A percentile compares a stretch with the other conserved stretches of the same genome.
These are phyloP conservation scores for Hyaloraphidium curvatum DNA, from an alignment of 192 early-diverging fungal species.

Conservation along the genomic window DNA sequence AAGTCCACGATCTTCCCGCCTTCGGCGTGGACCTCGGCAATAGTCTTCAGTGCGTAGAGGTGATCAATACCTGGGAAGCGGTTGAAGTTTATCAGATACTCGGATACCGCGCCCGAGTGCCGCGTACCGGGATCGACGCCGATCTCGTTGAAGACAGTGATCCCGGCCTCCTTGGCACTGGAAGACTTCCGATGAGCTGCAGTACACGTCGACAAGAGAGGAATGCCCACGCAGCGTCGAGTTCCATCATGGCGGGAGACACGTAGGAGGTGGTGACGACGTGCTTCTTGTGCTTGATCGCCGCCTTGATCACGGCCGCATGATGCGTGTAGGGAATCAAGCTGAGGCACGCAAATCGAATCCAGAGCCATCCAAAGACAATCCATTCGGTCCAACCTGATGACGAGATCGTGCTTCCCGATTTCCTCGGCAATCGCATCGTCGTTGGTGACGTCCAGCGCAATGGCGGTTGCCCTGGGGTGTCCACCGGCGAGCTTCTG, in stretches of 20 bases:
- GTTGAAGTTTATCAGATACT: neutral
- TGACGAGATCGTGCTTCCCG: slow-evolving; percentile 70
- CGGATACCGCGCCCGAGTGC: slow-evolving; percentile 24
- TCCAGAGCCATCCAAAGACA: neutral
- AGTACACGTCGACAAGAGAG: neutral
- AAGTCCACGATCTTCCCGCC: slow-evolving; percentile 74
- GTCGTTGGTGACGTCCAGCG: slow-evolving; percentile 65
- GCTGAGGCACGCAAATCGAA: slow-evolving; percentile 13
- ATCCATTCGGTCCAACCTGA: slow-evolving; percentile 27
- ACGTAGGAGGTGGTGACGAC: slow-evolving; percentile 95
- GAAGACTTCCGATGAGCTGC: neutral
- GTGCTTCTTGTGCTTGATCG: slow-evolving; percentile 76
- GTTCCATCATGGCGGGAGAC: slow-evolving; percentile 79
- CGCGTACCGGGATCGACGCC: slow-evolving; percentile 97
- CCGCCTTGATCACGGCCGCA: slow-evolving; percentile 72
- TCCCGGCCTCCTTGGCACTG: slow-evolving; percentile 64
- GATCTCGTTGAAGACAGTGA: slow-evolving; percentile 95
- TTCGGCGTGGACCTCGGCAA: slow-evolving; percentile 65
- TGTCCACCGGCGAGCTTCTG: slow-evolving; percentile 36
- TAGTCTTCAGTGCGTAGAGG: slow-evolving; percentile 51
- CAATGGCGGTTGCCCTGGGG: slow-evolving; percentile 37
- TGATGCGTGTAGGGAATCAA: slow-evolving; percentile 85
- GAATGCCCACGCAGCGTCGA: slow-evolving; percentile 52
- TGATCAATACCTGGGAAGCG: slow-evolving; percentile 6
- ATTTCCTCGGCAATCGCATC: slow-evolving; percentile 49